Conservation (phyloP, 352 stramenopile species). For the Pythium guiyangense region DNA sequence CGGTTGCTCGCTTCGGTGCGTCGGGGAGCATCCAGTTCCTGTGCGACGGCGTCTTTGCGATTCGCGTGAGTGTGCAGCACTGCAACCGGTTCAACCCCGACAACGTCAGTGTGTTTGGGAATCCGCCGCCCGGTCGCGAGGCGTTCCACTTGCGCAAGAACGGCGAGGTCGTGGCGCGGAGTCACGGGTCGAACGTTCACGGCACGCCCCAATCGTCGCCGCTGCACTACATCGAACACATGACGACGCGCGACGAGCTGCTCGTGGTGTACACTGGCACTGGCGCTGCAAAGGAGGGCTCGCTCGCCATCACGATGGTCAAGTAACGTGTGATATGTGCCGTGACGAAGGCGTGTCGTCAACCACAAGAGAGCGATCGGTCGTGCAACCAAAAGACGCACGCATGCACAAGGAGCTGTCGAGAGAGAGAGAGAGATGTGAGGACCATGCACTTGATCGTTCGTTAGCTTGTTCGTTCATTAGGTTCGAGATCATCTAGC, state of each 20-base stretch:
- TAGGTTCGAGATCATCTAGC: no score
- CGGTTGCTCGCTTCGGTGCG: background rate
- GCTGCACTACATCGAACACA: background rate
- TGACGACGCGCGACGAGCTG: slow-evolving; percentile 3
- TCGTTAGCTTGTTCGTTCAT: no score
- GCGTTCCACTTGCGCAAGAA: slow-evolving; percentile 6
- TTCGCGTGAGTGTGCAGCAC: slow-evolving; percentile 8
- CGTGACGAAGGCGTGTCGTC: no score
- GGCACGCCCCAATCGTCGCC: slow-evolving; percentile 1
- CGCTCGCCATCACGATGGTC: slow-evolving; percentile 27
- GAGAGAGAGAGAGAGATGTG: no score
- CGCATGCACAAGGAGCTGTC: no score
- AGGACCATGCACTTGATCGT: no score
- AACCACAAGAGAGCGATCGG: no score
- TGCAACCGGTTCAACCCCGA: background rate
- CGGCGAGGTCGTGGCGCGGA: background rate
- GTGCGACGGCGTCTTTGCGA: slow-evolving; percentile 1
- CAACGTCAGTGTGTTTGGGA: slow-evolving; percentile 2
- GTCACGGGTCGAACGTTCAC: background rate
- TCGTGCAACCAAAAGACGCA: no score
- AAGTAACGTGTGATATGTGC: no score
- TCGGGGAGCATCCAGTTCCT: background rate
- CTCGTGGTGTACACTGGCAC: slow-evolving; percentile 5
- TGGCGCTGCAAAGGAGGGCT: slow-evolving; percentile 3
- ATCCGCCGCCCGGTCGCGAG: background rate